Conservation (phyloP, 805 yeast species). For the Hanseniaspora mollemarum region DNA sequence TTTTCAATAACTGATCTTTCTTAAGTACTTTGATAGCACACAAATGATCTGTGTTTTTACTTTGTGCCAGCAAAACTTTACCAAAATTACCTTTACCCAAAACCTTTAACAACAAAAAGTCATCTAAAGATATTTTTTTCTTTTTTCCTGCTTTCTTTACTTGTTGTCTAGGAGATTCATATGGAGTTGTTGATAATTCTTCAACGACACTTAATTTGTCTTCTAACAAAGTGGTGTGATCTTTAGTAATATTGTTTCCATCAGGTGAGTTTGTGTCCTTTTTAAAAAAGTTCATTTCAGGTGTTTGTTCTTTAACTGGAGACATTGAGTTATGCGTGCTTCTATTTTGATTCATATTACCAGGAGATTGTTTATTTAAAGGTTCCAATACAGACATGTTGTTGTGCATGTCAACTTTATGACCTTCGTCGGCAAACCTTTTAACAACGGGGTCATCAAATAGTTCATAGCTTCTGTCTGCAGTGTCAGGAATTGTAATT, state of each 20-base stretch:
- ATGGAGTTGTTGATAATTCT: background rate
- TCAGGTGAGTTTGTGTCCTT: constrained; percentile 9
- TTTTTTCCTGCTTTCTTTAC: constrained; percentile 29
- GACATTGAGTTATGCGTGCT: background rate
- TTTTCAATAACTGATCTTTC: constrained; percentile 88
- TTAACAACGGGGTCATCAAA: constrained; percentile 11
- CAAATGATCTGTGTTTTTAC: constrained; percentile 63
- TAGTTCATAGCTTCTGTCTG: constrained; percentile 10
- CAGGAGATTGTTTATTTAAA: background rate
- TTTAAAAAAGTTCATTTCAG: constrained; percentile 13
- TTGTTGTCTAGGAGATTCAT: constrained; percentile 19
- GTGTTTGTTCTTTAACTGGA: background rate
- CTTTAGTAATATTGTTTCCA: constrained; percentile 3
- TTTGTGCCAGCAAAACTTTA: constrained; percentile 93
- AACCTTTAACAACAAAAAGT: constrained; percentile 86
- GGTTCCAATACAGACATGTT: background rate
- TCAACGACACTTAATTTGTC: background rate
- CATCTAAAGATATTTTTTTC: constrained; percentile 81
- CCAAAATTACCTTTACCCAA: constrained; percentile 98
- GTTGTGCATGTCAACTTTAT: background rate
- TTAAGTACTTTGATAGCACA: constrained; percentile 96
- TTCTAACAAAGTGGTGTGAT: constrained; percentile 4
- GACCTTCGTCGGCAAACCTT: constrained; percentile 1
- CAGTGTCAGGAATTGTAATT: background rate
- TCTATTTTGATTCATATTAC: background rate